Base-by-base conservation (phyloP, 2,329 filamentous ascomycete genomes). In the Ophiostoma australiae region DNA sequence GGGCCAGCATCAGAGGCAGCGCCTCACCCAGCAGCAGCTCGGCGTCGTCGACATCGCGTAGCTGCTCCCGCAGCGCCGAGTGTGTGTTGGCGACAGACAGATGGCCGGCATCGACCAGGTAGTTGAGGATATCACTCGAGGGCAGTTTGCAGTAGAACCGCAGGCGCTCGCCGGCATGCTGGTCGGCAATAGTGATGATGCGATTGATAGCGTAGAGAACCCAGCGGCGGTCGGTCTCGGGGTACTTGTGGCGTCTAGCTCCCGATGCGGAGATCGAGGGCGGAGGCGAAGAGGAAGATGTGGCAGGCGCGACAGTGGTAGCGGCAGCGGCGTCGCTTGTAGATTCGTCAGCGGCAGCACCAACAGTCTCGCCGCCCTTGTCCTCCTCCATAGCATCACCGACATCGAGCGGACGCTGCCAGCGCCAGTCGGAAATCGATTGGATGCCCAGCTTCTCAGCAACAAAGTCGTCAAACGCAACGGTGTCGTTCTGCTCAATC, bases 151-250 rank as follows among this genome's bases (percentile, higher is more conserved):
- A 84, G 20, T 41, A 61, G n/a, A 75, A 69, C 13, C 77, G 76
- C 23, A 83, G 77, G 33, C 77, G 72, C 39, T 65, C 70, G 20
- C 70, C 70, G 8, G 68, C n/a, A n/a, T 23, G 63, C 23, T 65
- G 48, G 67, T 68, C 61, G 23, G 69, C 63, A 17, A 72, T 44
- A 3, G 58, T 20, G 17, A 91, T 86, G 3, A 89, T 83, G 77
- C 86, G 87, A 75, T 84, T 85, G 74, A 92, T 86, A 31, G 85
- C 84, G 74, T 87, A 88, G 23, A 89, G 78, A 4, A 91, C 83
- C 85, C 90, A 91, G 73, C 87, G 85, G 35, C 88, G 85, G 77
- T 92, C 89, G 4, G 86, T 84, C 10, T 84, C 80, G 23, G 85
- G 81, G 75, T 89, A 87, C 35, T 80, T 77, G 4, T 13, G 37